Base-by-base conservation (phyloP, 108 stramenopile species). In the Nitzschia sp. region DNA sequence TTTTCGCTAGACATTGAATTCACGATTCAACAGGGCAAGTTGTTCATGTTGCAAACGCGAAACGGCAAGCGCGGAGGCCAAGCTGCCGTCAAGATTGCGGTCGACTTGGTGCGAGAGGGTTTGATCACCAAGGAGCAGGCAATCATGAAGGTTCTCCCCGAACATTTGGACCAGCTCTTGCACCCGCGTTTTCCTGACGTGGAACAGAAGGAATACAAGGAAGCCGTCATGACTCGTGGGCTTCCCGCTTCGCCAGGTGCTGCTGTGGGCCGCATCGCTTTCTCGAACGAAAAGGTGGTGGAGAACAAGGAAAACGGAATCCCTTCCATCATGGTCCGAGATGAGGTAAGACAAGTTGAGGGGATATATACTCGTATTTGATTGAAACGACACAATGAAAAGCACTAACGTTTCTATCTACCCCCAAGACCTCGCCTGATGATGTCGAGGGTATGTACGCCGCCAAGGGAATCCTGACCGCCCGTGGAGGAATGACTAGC, bases 1-100 rank as follows among this genome's bases (percentile, higher is more conserved):
- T n/a, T n/a, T n/a, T n/a, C n/a, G n/a, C n/a, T n/a, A n/a, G 38
- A 96, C 79, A 85, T 94, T n/a, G 95, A 96, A 71, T 96, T 96
- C 70, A 96, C 92, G 1, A 86, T 96, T 23, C 85, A 96, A 71
- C 77, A 91, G 27, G 90, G 91, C 32, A 91, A 89, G 65, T 85
- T 96, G 26, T 96, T 82, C 82, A 96, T 96, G 91, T 76, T 96
- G 18, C 93, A 96, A 64, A 89, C 88, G 58, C 73, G 93, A 29
- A 83, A 73, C 48, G 95, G 93, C 6, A 96, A 96, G 73, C 80
- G 93, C 23, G 89, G 89, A 18, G 92, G 91, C 8, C 80, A 84
- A 58, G 95, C 95, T 0, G 88, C 91, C 23, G 76, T 96, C 6
- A 85, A 84, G 49, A 96, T 96, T 72, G 92, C 95, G 25, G 74